Conservation (phyloP, 441 rosid genomes). For the Croton laevigatus region DNA sequence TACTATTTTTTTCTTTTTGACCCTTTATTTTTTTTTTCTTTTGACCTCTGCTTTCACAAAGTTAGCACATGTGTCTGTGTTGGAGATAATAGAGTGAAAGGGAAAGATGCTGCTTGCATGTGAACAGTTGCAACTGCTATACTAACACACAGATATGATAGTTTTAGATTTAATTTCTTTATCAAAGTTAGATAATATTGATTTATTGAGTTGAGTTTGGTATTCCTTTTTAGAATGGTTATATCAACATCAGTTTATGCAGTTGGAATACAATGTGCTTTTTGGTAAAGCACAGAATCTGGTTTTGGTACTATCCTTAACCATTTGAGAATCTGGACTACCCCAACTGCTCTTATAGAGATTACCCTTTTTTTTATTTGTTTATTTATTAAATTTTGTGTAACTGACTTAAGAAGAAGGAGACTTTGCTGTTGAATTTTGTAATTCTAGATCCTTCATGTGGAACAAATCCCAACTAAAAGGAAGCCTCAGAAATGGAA, state of each 20-base stretch:
- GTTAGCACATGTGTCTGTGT: conserved; percentile 7
- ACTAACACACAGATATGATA: not conserved
- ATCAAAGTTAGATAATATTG: conserved; percentile 24
- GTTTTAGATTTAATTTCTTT: conserved; percentile 8
- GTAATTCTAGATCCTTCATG: not conserved
- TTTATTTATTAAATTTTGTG: not conserved
- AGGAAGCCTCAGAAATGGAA: not conserved
- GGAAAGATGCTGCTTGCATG: conserved; percentile 20
- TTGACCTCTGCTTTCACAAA: conserved; percentile 25
- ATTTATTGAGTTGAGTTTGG: conserved; percentile 22
- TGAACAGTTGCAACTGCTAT: conserved; percentile 34
- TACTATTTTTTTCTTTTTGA: not conserved
- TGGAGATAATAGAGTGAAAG: not conserved
- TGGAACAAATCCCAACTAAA: not conserved
- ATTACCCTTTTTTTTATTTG: not conserved
- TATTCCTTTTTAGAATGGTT: not conserved
- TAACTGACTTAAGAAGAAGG: conserved; percentile 2
- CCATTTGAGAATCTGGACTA: not conserved
- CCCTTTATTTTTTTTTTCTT: conserved; percentile 12
- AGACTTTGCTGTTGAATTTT: not conserved
- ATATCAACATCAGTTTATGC: not conserved
- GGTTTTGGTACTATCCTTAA: not conserved
- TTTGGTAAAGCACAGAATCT: conserved; percentile 8
- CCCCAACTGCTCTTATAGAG: not conserved
- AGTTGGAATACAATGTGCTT: not conserved